Evolutionary conservation across 805 yeast species (phyloP), one percentile per base, ranked within the genome.

Genomic region (Metschnikowia orientalis): DNA sequence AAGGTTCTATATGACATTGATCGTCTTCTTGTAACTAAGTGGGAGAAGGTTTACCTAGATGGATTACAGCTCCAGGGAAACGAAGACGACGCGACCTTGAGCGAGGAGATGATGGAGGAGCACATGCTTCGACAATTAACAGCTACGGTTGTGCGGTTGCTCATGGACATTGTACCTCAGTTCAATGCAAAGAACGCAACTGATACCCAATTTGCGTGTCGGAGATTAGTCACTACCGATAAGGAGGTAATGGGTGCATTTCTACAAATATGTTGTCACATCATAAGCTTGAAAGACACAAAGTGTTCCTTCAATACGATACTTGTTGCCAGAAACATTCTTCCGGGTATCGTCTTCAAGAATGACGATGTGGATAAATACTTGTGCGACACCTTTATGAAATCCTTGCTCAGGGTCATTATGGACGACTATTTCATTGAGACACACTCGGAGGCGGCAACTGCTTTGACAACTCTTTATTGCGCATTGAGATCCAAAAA

Each of bases 81-180:
- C 26, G 77, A 73, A 26, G 81, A 78, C 40, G 95, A 88, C 47
- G 89, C 79, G 32, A 85, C 87, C 15, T 68, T 90, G 50, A 81
- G 92, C n/a, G 96, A 89, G 46, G 98, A 92, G 53, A 92, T 92
- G 94, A 81, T 92, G 84, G 97, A 90, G 47, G 98, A 92, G 54
- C 95, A 90, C 57, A 73, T 90, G 67, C 64, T 90, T 39, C 70
- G 98, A 46, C 97, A 92, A 55, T 71, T 92, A 23, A 89, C 97
- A 0, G 95, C 95, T 2, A 89, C 94, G 3, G 86, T 86, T 8
- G 95, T 82, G 34, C 68, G 97, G 38, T 69, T 89, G 51, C 59
- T 92, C 42, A 85, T 89, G 58, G 97, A 90, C 53, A 67, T 88
- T 30, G 83, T 84, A 19, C 94, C 95, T 2, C 96, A 89, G 56